Evolutionary conservation across 176 grass and related monocot species (phyloP).

Genomic region (Eragrostis nindensis): DNA sequence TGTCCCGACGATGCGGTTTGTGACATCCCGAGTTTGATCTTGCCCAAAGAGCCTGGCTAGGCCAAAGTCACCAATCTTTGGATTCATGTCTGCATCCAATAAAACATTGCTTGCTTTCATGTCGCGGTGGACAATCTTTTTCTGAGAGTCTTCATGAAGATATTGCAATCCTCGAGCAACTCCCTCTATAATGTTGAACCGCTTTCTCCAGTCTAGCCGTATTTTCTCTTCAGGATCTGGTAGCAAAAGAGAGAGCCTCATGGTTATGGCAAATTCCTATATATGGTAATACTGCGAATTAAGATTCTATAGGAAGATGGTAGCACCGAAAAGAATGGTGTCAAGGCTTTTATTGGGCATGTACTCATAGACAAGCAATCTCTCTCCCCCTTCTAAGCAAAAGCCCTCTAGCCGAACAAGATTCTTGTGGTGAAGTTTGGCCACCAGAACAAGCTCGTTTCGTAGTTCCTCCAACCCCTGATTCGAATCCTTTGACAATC

Average conservation of each 20-base stretch:
- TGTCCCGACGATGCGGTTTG: slow-evolving; percentile 31
- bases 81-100: slow-evolving; percentile 36
- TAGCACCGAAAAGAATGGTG: slow-evolving; percentile 41
- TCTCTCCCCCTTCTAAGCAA: slow-evolving; percentile 40
- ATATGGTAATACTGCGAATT: background rate
- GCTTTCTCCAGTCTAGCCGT: slow-evolving; percentile 31
- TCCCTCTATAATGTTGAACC: slow-evolving; percentile 52
- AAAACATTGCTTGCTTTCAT: slow-evolving; percentile 49
- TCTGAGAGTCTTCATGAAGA: slow-evolving; percentile 52
- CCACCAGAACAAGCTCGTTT: slow-evolving; percentile 41
- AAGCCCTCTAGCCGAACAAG: slow-evolving; percentile 44
- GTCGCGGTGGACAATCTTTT: slow-evolving; percentile 43
- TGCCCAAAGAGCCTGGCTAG: slow-evolving; percentile 46
- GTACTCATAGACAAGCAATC: slow-evolving; percentile 40
- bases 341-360: slow-evolving; percentile 47
- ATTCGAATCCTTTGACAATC: slow-evolving; percentile 21
- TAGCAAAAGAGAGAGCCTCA: background rate
- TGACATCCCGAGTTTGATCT: slow-evolving; percentile 43
- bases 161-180: slow-evolving; percentile 51
- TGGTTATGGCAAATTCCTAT: background rate
- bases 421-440: slow-evolving; percentile 55
- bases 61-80: slow-evolving; percentile 52
- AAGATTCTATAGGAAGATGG: background rate
- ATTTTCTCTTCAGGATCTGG: slow-evolving; percentile 24
- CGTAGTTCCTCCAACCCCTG: slow-evolving; percentile 42